Percentiles rank a stretch among this genome's conserved stretches.
Evolutionary conservation across 345 rosid species (phyloP).

Genomic region (Gossypium australe): DNA sequence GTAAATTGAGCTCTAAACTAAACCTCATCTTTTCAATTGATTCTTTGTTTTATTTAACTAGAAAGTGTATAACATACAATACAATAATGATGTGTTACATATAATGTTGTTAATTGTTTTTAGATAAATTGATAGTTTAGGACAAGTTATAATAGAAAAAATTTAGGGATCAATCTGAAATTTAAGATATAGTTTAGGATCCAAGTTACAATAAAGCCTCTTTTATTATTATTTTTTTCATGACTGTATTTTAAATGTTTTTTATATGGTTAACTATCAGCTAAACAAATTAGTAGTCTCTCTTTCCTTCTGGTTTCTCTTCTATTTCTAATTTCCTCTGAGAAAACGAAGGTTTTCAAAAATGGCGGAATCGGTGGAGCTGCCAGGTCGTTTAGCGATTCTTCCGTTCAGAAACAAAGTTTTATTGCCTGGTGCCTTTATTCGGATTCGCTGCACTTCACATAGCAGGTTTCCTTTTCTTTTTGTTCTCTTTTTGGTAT

Average conservation of each 20-base stretch:
- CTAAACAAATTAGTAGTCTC: background rate
- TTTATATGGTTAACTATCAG: background rate
- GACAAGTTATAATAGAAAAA: too few relatives aligned
- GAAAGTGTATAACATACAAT: too few relatives aligned
- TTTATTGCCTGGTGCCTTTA: constrained; percentile 95
- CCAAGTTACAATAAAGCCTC: too few relatives aligned
- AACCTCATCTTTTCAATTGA: too few relatives aligned
- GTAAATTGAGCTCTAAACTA: too few relatives aligned
- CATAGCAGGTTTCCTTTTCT: constrained; percentile 53
- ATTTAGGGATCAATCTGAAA: too few relatives aligned
- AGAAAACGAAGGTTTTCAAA: background rate
- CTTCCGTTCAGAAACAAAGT: constrained; percentile 97
- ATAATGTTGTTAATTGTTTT: too few relatives aligned
- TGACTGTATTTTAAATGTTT: background rate
- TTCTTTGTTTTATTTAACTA: too few relatives aligned
- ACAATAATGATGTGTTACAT: too few relatives aligned
- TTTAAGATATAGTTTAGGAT: too few relatives aligned
- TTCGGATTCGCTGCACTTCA: constrained; percentile 98
- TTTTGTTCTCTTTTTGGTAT: background rate
- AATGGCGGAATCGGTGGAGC: constrained; percentile 95
- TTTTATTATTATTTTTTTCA: too few relatives aligned
- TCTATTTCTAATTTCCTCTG: background rate
- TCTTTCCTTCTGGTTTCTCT: background rate
- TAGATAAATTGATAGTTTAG: too few relatives aligned
- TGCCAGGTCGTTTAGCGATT: constrained; percentile 84